A percentile compares a stretch with the other conserved stretches of the same genome.
Evolutionary conservation across 2,329 filamentous ascomycete species (phyloP).

Genomic region (Trichoderma asperellum): DNA sequence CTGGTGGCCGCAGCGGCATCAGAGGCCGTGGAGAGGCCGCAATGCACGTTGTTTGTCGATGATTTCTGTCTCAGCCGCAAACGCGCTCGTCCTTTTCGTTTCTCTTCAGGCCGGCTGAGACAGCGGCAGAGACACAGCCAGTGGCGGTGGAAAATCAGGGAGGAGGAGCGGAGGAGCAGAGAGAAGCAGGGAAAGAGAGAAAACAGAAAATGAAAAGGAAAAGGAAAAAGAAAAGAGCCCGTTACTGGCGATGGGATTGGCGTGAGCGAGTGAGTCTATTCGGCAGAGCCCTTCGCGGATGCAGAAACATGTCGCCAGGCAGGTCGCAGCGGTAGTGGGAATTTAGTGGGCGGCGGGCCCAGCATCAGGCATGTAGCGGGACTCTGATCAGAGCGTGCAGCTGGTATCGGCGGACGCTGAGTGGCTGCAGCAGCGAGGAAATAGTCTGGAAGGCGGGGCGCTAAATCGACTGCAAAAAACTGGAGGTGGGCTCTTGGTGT

Average conservation of each 20-base stretch:
- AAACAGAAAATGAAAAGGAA: not conserved
- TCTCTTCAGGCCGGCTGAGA: slow-evolving; percentile 3
- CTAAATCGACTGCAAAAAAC: not conserved
- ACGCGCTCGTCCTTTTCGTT: slow-evolving; percentile 5
- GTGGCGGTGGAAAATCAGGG: not conserved
- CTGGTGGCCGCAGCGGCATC: not conserved
- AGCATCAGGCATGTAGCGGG: not conserved
- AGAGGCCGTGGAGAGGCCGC: slow-evolving; percentile 6
- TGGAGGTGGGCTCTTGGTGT: not conserved
- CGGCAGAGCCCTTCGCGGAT: not conserved
- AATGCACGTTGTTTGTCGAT: not conserved
- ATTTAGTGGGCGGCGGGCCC: slow-evolving; percentile 5
- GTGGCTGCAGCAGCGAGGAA: slow-evolving; percentile 4
- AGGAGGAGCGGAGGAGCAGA: not conserved
- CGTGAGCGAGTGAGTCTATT: slow-evolving; percentile 16
- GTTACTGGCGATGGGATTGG: slow-evolving; percentile 8
- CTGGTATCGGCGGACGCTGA: slow-evolving; percentile 3
- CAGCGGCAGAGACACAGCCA: slow-evolving; percentile 2
- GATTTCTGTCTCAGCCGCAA: slow-evolving; percentile 11
- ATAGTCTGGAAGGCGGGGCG: slow-evolving; percentile 8
- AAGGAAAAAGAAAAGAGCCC: not conserved
- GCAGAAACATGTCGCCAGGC: slow-evolving; percentile 13
- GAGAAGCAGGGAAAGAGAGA: not conserved
- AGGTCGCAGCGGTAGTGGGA: slow-evolving; percentile 26
- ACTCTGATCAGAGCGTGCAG: not conserved